Evolutionary conservation across 2,329 filamentous ascomycete genomes (phyloP).

Genomic region (Dendryphion nanum): DNA sequence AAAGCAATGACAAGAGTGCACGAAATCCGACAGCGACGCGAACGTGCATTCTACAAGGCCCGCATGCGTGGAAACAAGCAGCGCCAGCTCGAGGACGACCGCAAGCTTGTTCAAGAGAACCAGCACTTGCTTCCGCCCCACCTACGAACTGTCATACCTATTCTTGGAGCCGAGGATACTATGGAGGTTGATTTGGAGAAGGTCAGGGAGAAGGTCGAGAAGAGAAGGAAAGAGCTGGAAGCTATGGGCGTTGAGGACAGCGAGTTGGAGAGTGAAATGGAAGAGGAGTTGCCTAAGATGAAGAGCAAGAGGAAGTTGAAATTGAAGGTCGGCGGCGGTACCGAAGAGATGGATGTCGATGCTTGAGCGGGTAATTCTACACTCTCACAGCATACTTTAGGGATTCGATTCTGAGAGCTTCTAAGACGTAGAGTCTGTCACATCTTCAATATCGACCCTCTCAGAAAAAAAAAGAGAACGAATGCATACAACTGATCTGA

Average conservation of each 20-base stretch:
- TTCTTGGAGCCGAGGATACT: constrained; percentile 15
- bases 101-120: constrained; percentile 88
- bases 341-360: constrained; percentile 11
- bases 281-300: constrained; percentile 25
- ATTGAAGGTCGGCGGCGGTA: constrained; percentile 30
- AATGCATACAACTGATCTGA: no score
- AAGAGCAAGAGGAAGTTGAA: constrained; percentile 34
- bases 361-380: constrained; percentile 2
- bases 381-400: no score
- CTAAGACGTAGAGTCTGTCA: no score
- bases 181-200: constrained; percentile 54
- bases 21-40: constrained; percentile 79
- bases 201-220: constrained; percentile 52
- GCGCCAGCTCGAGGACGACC: constrained; percentile 72
- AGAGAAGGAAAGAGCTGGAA: constrained; percentile 64
- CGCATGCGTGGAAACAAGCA: constrained; percentile 90
- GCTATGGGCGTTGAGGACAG: constrained; percentile 47
- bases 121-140: constrained; percentile 78
- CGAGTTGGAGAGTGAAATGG: constrained; percentile 24
- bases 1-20: constrained; percentile 87
- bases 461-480: no score
- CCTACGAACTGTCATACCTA: constrained; percentile 1
- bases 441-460: no score
- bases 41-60: constrained; percentile 90
- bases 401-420: no score